Evolutionary conservation across 768 basidiomycete genomes (phyloP).

Genomic region (Astraeus odoratus): DNA sequence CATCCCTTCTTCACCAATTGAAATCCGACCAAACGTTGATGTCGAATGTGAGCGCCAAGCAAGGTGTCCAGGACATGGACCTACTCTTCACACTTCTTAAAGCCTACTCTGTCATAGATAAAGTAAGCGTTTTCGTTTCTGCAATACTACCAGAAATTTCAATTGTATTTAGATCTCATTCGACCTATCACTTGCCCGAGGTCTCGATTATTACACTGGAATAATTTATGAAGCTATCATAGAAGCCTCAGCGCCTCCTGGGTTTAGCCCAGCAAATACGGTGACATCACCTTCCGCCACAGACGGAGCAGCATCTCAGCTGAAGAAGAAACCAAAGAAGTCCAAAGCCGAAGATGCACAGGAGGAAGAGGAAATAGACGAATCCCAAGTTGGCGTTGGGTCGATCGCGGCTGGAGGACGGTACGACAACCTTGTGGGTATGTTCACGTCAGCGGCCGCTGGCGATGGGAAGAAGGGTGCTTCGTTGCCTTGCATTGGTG

Average conservation of each 20-base stretch:
- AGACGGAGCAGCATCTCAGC: conserved; percentile 17
- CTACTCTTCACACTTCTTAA: conserved; percentile 76
- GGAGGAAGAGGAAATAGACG: conserved; percentile 84
- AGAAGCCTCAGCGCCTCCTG: conserved; percentile 89
- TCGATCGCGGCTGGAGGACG: conserved; percentile 98
- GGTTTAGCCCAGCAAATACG: conserved; percentile 52
- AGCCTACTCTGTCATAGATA: conserved; percentile 72
- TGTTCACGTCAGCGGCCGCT: conserved; percentile 80
- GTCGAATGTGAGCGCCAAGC: conserved; percentile 67
- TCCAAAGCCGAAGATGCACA: conserved; percentile 35
- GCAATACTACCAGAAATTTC: background rate
- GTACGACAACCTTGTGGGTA: conserved; percentile 91
- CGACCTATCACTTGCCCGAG: conserved; percentile 94
- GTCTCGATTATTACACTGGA: conserved; percentile 97
- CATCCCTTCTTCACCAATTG: conserved; percentile 66
- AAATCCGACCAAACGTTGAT: conserved; percentile 56
- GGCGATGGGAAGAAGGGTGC: conserved; percentile 63
- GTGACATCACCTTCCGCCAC: conserved; percentile 32
- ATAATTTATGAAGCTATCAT: conserved; percentile 97
- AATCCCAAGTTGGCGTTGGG: conserved; percentile 92
- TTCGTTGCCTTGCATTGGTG: conserved; percentile 81
- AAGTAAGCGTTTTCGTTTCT: conserved; percentile 37
- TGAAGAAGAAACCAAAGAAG: conserved; percentile 40
- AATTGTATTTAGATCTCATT: conserved; percentile 67
- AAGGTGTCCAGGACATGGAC: conserved; percentile 83